Evolutionary conservation across 768 basidiomycete species (phyloP).

Genomic region (Sarcodon sp.): DNA sequence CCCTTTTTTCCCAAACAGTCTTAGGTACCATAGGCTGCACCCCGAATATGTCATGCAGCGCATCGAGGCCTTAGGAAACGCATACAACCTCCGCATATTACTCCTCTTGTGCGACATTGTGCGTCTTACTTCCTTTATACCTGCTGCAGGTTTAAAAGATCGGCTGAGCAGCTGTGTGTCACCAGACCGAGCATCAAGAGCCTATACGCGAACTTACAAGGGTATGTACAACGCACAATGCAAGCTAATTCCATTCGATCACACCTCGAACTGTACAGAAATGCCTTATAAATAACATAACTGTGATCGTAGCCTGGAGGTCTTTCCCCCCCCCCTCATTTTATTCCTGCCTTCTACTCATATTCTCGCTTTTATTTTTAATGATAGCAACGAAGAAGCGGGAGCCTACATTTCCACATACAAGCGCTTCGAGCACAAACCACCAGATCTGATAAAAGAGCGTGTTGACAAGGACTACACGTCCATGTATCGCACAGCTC

Average conservation of each 20-base stretch:
- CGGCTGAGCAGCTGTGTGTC: too few species aligned
- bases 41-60: slow-evolving; percentile 93
- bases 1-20: slow-evolving; percentile 25
- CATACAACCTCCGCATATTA: slow-evolving; percentile 76
- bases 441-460: slow-evolving; percentile 91
- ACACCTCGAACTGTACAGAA: slow-evolving; percentile 24
- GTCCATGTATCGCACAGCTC: slow-evolving; percentile 64
- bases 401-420: slow-evolving; percentile 84
- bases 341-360: not conserved
- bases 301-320: slow-evolving; percentile 89
- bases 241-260: slow-evolving; percentile 1
- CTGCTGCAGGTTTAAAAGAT: not conserved
- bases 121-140: slow-evolving; percentile 16
- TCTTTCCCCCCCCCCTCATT: slow-evolving; percentile 20
- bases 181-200: slow-evolving; percentile 87
- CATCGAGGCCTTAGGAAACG: slow-evolving; percentile 73
- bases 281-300: slow-evolving; percentile 87
- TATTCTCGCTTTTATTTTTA: not conserved
- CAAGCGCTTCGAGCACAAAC: slow-evolving; percentile 90
- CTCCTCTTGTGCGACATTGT: slow-evolving; percentile 90
- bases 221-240: slow-evolving; percentile 19
- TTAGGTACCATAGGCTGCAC: slow-evolving; percentile 92
- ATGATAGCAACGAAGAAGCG: slow-evolving; percentile 71
- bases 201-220: slow-evolving; percentile 89
- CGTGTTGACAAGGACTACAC: slow-evolving; percentile 82